Evolutionary conservation across 1,139 yeast genomes (phyloP), one percentile per base, ranked within the genome.

Genomic region (Blastobotrys apis): DNA sequence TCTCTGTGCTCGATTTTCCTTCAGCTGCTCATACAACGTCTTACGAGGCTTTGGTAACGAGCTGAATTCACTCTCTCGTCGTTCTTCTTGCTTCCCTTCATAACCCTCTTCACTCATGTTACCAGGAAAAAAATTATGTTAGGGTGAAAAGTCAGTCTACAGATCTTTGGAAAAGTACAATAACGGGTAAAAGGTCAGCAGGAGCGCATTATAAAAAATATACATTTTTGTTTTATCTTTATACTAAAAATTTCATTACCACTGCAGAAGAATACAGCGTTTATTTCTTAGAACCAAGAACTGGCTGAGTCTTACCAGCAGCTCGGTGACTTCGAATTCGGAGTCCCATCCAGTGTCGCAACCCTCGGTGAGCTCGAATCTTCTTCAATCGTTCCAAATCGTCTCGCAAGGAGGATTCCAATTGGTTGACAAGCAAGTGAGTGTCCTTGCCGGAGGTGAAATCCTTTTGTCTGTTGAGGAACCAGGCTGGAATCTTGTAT

Each of bases 321-420:
- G 45, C 26, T 13, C 41, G 41, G 25, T 42, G 45, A 37, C 33
- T 42, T 84, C 97, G 88, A 64, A 78, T 82, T 72, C 78, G 79
- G 62, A 69, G 64, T 54, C 97, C 97, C 97, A 97, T 94, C 94
- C 84, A 90, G 83, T 92, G 99, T 84, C 99, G 87, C 75, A 92
- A 85, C 90, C 99, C 99, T 80, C 97, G 85, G 94, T 92, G 98
- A 69, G 97, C 80, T 84, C 97, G 92, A 84, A 94, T 92, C 80
- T 94, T 92, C 95, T 94, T 94, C 76, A 92, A 83, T 82, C 97
- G 92, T 81, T 92, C 98, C 75, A 92, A 81, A 72, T 92, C 98
- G 73, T 92, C 99, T 85, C 99, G 94, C 77, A 92, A 86, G 80
- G 92, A 92, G 69, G 96, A 86, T 80, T 94, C 98, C 75, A 94